Conservation (phyloP, 768 basidiomycete species). For the Xerocomellus chrysenteron region DNA sequence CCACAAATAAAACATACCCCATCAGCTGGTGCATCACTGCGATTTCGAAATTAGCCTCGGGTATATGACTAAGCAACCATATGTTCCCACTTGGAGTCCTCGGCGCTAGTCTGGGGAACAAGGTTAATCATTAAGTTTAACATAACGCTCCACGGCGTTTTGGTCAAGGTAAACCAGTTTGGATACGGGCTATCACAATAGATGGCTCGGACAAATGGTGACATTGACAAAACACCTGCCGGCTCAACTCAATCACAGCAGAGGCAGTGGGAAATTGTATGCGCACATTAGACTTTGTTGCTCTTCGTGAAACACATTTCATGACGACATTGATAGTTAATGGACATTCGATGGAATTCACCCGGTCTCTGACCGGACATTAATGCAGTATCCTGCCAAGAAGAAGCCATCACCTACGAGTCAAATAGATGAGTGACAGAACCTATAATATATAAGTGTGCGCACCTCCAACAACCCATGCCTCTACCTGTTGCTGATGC, state of each 20-base stretch:
- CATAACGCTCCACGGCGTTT: background rate
- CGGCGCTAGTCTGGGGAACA: slow-evolving; percentile 37
- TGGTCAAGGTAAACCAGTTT: slow-evolving; percentile 13
- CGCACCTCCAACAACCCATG: slow-evolving; percentile 80
- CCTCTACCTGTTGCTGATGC: slow-evolving; percentile 81
- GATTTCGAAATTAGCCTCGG: slow-evolving; percentile 67
- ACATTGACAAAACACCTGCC: slow-evolving; percentile 53
- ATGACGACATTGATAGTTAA: slow-evolving; percentile 9
- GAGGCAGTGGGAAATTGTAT: background rate
- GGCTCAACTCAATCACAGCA: slow-evolving; percentile 4
- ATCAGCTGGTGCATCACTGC: slow-evolving; percentile 78
- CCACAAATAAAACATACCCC: slow-evolving; percentile 49
- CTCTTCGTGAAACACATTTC: slow-evolving; percentile 49
- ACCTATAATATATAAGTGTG: slow-evolving; percentile 38
- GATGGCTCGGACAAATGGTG: slow-evolving; percentile 56
- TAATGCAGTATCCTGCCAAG: slow-evolving; percentile 14
- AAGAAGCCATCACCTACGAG: slow-evolving; percentile 45
- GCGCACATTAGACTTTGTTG: slow-evolving; percentile 68
- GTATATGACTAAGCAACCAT: slow-evolving; percentile 74
- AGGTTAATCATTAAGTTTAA: background rate
- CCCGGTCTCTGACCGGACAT: too few relatives aligned
- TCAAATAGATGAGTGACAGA: slow-evolving; percentile 79
- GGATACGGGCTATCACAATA: slow-evolving; percentile 52
- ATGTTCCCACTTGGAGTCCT: slow-evolving; percentile 60
- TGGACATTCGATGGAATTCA: slow-evolving; percentile 10